A percentile compares a stretch with the other conserved stretches of the same genome.
Conservation (phyloP, 202 grass and related monocot genomes). For the Musa balbisiana region DNA sequence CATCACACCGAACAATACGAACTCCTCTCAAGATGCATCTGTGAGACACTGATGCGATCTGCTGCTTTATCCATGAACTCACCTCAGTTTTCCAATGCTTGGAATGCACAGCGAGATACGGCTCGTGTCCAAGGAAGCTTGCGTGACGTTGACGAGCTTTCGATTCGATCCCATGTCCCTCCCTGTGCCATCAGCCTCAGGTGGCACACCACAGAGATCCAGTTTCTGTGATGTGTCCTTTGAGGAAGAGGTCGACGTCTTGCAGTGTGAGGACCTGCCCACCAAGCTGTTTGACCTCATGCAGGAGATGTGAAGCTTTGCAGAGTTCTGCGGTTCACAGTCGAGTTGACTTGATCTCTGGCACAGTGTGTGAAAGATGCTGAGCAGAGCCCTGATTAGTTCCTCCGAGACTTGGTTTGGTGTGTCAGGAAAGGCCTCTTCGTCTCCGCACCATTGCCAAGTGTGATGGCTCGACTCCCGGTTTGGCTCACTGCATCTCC, state of each 20-base stretch:
- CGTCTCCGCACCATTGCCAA: not conserved
- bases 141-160: conserved; percentile 39
- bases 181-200: conserved; percentile 1
- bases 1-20: too few relatives aligned
- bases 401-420: conserved; percentile 79
- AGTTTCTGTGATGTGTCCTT: conserved; percentile 9
- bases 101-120: conserved; percentile 38
- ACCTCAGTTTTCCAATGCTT: conserved; percentile 75
- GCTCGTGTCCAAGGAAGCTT: conserved; percentile 47
- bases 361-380: conserved; percentile 73
- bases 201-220: conserved; percentile 10
- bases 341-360: conserved; percentile 20
- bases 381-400: conserved; percentile 44
- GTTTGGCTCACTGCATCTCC: conserved; percentile 34
- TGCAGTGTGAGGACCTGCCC: conserved; percentile 21
- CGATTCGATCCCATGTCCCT: conserved; percentile 14
- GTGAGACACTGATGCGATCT: not conserved
- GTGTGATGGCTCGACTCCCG: conserved; percentile 10
- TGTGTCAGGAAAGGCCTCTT: conserved; percentile 29
- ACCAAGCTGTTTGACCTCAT: conserved; percentile 47
- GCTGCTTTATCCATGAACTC: not conserved
- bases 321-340: conserved; percentile 17
- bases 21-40: too few relatives aligned
- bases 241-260: conserved; percentile 7
- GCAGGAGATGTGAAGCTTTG: conserved; percentile 65